Evolutionary conservation across 75 land plant species (phyloP).

Genomic region (Sequoia sempervirens): DNA sequence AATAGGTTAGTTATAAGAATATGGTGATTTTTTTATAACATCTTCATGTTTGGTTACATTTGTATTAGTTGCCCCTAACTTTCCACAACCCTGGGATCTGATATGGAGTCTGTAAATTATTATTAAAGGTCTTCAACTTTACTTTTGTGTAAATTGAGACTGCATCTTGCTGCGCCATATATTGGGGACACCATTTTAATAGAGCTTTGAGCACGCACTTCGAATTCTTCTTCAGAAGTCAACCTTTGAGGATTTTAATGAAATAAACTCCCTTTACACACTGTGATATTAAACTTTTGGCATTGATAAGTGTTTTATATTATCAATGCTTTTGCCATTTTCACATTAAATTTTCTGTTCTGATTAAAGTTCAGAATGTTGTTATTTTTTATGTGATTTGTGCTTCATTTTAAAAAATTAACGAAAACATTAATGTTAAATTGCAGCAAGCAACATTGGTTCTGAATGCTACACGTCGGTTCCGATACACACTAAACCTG

Average conservation of each 20-base stretch:
- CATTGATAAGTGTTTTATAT: not conserved
- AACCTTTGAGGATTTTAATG: not conserved
- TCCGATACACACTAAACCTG: constrained; percentile 22
- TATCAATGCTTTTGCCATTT: not conserved
- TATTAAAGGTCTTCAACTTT: not conserved
- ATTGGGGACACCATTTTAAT: too few relatives aligned
- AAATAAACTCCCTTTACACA: not conserved
- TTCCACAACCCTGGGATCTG: too few relatives aligned
- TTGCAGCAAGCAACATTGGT: constrained; percentile 30
- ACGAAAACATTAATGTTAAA: not conserved
- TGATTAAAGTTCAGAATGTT: not conserved
- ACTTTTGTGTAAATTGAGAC: not conserved
- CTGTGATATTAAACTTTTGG: not conserved
- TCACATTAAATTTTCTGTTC: not conserved
- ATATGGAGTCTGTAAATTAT: too few relatives aligned
- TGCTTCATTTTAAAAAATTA: not conserved
- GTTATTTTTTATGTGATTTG: not conserved
- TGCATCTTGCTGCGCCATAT: not conserved
- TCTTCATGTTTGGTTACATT: too few relatives aligned
- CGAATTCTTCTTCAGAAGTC: not conserved
- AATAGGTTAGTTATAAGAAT: too few relatives aligned
- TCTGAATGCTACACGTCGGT: constrained; percentile 27
- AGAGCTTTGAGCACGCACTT: not conserved
- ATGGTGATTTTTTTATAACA: too few relatives aligned
- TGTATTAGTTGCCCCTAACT: too few relatives aligned